Evolutionary conservation across 2,329 filamentous ascomycete genomes (phyloP).

Genomic region (Stemphylium beticola): DNA sequence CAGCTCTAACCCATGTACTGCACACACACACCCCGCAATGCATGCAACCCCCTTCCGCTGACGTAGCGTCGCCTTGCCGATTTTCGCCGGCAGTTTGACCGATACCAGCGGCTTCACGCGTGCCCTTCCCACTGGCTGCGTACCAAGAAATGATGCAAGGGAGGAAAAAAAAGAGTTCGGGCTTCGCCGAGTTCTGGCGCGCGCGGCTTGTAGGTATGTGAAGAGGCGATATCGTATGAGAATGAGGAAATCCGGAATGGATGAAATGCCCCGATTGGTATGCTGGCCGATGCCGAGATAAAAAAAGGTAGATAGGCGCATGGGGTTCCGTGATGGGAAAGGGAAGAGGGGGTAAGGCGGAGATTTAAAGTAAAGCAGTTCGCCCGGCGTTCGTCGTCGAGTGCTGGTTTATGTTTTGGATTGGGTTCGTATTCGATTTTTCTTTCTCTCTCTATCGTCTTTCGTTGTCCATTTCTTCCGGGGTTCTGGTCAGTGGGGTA

Average conservation of each 20-base stretch:
- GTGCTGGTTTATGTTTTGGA: not conserved
- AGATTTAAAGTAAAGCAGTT: slow-evolving; percentile 10
- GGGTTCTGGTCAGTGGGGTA: not conserved
- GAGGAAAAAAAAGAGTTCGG: not conserved
- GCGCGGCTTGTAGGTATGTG: not conserved
- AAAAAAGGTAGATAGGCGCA: not conserved
- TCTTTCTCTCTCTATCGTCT: not conserved
- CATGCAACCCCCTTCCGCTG: slow-evolving; percentile 12
- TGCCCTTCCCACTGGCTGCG: slow-evolving; percentile 6
- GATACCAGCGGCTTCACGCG: slow-evolving; percentile 13
- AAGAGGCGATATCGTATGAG: slow-evolving; percentile 3
- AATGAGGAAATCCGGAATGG: not conserved
- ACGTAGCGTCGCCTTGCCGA: slow-evolving; percentile 30
- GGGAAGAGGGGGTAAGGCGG: not conserved
- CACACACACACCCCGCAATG: slow-evolving; percentile 28
- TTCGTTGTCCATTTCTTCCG: not conserved
- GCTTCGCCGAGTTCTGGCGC: slow-evolving; percentile 1
- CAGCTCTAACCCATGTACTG: slow-evolving; percentile 1
- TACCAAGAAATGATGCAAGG: not conserved
- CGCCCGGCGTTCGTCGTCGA: not conserved
- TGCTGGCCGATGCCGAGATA: slow-evolving; percentile 11
- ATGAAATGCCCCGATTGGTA: slow-evolving; percentile 4
- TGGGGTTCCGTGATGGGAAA: not conserved
- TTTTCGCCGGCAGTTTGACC: slow-evolving; percentile 27
- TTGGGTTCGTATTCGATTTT: not conserved